Evolutionary conservation across 208 protist species (phyloP).

Genomic region (Kentomonas sorsogonicus): DNA sequence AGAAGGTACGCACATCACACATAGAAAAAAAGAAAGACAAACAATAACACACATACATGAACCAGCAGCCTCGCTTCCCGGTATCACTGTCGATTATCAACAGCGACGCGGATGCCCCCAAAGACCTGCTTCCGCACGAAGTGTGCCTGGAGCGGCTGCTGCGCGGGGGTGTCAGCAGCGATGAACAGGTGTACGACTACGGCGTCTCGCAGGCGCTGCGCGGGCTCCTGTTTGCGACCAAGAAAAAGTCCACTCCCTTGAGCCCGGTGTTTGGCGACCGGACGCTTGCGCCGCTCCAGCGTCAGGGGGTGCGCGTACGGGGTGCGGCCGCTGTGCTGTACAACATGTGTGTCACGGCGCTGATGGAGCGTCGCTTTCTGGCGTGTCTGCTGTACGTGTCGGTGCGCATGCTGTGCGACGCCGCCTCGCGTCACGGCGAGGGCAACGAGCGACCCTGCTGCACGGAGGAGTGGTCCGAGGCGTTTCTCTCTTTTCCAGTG

Average conservation of each 20-base stretch:
- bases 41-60: not conserved
- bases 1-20: not conserved
- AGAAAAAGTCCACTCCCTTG: too few relatives aligned
- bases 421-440: conserved; percentile 48
- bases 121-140: conserved; percentile 48
- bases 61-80: too few relatives aligned
- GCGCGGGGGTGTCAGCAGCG: conserved; percentile 29
- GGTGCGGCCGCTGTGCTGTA: conserved; percentile 40
- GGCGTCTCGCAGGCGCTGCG: conserved; percentile 60
- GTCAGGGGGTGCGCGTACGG: not conserved
- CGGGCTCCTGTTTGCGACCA: conserved; percentile 44
- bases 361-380: conserved; percentile 16
- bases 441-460: conserved; percentile 81
- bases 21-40: conserved; percentile 11
- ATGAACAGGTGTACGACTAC: conserved; percentile 74
- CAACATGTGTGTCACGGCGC: conserved; percentile 25
- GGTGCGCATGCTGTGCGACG: conserved; percentile 51
- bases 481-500: conserved; percentile 36
- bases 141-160: conserved; percentile 54
- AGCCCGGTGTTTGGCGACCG: too few relatives aligned
- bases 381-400: conserved; percentile 48
- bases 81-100: too few relatives aligned
- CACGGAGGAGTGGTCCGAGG: conserved; percentile 54
- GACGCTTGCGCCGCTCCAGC: too few relatives aligned
- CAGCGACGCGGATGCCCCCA: not conserved